Conservation (phyloP, 2,329 filamentous ascomycete genomes). For the Microsporum audouinii region DNA sequence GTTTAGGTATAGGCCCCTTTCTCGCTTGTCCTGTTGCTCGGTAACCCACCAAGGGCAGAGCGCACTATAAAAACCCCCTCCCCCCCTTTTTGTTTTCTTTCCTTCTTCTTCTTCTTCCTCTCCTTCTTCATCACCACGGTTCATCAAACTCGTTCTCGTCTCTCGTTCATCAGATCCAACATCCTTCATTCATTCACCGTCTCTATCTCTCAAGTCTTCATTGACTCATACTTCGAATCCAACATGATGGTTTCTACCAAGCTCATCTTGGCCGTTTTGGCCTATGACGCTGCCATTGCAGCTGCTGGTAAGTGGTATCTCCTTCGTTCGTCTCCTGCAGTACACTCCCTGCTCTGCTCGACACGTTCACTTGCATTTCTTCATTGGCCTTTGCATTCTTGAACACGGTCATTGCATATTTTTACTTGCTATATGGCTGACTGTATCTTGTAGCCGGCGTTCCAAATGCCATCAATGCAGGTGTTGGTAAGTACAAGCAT, state of each 20-base stretch:
- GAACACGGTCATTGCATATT: not conserved
- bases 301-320: slow-evolving; percentile 16
- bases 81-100: slow-evolving; percentile 7
- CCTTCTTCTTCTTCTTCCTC: slow-evolving; percentile 4
- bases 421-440: not conserved
- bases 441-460: not conserved
- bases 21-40: slow-evolving; percentile 3
- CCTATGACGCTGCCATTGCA: slow-evolving; percentile 14
- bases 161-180: slow-evolving; percentile 8
- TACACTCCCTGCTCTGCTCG: not conserved
- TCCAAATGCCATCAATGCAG: not conserved
- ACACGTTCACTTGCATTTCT: not conserved
- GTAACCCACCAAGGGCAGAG: not conserved
- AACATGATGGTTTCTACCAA: slow-evolving; percentile 14
- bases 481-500: not conserved
- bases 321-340: not conserved
- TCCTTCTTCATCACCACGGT: slow-evolving; percentile 5
- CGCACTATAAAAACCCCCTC: slow-evolving; percentile 9
- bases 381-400: not conserved
- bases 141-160: not conserved
- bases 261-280: slow-evolving; percentile 17
- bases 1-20: not conserved
- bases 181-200: not conserved
- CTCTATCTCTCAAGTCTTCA: not conserved
- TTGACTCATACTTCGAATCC: not conserved